These are phyloP conservation scores for Talaromyces marneffei DNA, from an alignment of 2,329 filamentous ascomycete species.

Conservation along the genomic window DNA sequence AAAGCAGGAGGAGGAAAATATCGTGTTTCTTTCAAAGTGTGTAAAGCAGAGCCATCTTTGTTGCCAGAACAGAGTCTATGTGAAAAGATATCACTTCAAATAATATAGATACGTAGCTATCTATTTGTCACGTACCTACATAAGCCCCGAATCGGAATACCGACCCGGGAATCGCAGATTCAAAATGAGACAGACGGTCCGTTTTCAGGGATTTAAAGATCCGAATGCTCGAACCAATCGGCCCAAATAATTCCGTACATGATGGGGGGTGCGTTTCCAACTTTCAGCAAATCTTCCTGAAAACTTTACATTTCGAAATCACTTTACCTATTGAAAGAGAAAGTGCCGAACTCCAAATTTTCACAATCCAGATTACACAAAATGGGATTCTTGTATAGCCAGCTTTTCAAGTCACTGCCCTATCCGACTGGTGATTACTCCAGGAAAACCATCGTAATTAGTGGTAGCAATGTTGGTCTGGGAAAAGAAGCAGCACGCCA, in stretches of 20 bases:
- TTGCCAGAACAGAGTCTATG: background rate
- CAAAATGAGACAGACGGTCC: background rate
- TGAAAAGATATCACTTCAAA: background rate
- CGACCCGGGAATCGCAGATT: background rate
- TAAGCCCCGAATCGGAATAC: background rate
- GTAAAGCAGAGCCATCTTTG: background rate
- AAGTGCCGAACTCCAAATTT: background rate
- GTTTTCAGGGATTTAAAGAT: background rate
- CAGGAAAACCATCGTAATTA: constrained; percentile 43
- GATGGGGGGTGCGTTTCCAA: background rate
- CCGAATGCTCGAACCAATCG: background rate
- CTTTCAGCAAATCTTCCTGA: background rate
- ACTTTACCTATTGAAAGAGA: background rate
- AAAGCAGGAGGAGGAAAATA: background rate
- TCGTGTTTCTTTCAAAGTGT: background rate
- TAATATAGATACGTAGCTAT: background rate
- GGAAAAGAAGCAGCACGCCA: constrained; percentile 42
- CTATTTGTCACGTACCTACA: background rate
- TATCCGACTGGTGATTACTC: background rate
- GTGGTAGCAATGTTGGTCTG: constrained; percentile 46
- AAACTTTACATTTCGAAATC: background rate
- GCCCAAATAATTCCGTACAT: background rate
- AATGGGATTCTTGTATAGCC: background rate
- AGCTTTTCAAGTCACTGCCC: background rate
- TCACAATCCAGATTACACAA: background rate